Evolutionary conservation across 139 green algal genomes (phyloP).

Genomic region (Chlorella sp.): DNA sequence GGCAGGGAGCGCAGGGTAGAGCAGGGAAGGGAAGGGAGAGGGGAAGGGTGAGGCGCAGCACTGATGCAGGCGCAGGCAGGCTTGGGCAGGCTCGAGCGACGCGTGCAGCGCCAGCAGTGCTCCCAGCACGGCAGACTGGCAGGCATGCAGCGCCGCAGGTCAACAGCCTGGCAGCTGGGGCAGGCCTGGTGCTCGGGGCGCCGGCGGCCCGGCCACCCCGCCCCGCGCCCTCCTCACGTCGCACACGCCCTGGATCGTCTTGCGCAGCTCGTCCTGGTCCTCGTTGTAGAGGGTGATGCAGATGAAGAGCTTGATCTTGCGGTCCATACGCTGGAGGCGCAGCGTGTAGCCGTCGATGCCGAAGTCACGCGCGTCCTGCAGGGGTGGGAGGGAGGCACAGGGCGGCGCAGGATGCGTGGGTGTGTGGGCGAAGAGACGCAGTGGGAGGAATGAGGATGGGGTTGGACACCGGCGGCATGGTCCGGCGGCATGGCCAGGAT

Average conservation of each 20-base stretch:
- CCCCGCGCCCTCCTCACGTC: constrained; percentile 9
- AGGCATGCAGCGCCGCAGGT: background rate
- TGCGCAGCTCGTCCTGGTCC: constrained; percentile 45
- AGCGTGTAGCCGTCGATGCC: constrained; percentile 49
- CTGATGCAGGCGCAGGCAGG: background rate
- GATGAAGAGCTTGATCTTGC: constrained; percentile 46
- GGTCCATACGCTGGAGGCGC: constrained; percentile 37
- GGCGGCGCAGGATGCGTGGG: background rate
- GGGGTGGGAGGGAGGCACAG: background rate
- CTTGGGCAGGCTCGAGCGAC: too few species aligned
- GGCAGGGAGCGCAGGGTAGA: background rate
- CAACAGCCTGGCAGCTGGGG: background rate
- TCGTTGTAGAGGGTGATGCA: constrained; percentile 50
- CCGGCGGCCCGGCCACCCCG: background rate
- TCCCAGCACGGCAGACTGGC: background rate
- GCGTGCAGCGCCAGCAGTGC: background rate
- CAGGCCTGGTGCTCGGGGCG: background rate
- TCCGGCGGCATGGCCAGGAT: background rate
- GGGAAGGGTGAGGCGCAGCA: background rate
- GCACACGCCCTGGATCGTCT: constrained; percentile 45
- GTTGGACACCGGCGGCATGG: background rate
- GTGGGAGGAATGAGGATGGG: background rate
- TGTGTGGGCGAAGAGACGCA: background rate
- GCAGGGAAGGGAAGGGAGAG: background rate
- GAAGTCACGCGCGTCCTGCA: constrained; percentile 44